Conservation (phyloP, 2,329 filamentous ascomycete species). For the Teratosphaeria zuluensis region DNA sequence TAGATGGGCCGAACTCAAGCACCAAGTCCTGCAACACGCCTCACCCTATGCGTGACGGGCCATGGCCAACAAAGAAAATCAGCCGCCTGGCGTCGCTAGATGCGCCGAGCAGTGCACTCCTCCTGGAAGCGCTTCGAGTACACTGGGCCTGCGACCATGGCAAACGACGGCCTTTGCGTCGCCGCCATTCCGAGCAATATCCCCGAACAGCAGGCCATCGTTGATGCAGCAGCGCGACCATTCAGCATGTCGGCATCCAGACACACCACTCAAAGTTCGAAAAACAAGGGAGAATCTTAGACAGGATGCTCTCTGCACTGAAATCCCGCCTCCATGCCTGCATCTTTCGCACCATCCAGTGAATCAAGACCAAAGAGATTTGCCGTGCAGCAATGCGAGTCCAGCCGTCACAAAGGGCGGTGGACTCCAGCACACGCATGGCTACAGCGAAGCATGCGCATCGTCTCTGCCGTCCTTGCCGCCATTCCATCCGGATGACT, state of each 20-base stretch:
- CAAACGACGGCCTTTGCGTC: conserved; percentile 10
- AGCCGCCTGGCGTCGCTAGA: neutral
- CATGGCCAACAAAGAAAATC: conserved; percentile 2
- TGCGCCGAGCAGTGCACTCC: conserved; percentile 8
- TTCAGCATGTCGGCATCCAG: conserved; percentile 19
- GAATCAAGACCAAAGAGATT: neutral
- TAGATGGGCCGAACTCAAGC: neutral
- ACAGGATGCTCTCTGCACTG: conserved; percentile 10
- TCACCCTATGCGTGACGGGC: neutral
- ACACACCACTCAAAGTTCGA: conserved; percentile 24
- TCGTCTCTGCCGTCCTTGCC: neutral
- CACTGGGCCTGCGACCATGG: conserved; percentile 13
- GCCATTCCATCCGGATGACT: conserved; percentile 1
- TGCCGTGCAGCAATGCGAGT: neutral
- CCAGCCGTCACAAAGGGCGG: neutral
- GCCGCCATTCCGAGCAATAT: conserved; percentile 13
- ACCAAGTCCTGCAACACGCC: no score
- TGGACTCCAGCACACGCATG: neutral
- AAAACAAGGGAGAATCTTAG: conserved; percentile 28
- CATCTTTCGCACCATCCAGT: neutral
- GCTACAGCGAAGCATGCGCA: neutral
- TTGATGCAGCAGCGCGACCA: conserved; percentile 23
- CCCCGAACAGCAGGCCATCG: conserved; percentile 21
- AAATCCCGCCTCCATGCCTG: conserved; percentile 16
- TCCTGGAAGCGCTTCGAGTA: conserved; percentile 6